These are phyloP conservation scores for Mycena galericulata DNA, from an alignment of 768 basidiomycete species.

Conservation along the genomic window DNA sequence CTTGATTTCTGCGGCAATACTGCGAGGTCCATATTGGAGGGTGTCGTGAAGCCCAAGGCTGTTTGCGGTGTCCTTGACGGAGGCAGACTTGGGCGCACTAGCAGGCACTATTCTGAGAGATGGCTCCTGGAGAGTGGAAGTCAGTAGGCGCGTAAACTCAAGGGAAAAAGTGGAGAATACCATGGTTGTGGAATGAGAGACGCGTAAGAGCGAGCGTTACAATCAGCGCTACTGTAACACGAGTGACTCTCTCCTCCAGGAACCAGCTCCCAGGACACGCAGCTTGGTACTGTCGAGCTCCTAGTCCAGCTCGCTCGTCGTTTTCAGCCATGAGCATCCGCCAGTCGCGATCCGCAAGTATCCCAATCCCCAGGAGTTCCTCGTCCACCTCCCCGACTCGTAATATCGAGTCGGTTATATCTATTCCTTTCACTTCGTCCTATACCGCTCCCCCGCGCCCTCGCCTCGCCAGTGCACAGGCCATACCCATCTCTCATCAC, in stretches of 20 bases:
- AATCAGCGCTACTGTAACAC: neutral
- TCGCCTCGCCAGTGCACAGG: constrained; percentile 50
- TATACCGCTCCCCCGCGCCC: constrained; percentile 53
- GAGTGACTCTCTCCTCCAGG: too few relatives aligned
- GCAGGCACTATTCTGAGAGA: constrained; percentile 77
- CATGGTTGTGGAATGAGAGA: constrained; percentile 31
- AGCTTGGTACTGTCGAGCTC: too few relatives aligned
- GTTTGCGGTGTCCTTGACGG: constrained; percentile 76
- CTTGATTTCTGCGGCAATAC: constrained; percentile 80
- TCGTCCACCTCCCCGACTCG: constrained; percentile 61
- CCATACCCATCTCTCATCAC: constrained; percentile 39
- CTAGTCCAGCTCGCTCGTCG: neutral
- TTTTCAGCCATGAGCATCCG: constrained; percentile 57
- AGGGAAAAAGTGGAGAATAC: neutral
- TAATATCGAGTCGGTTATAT: constrained; percentile 74
- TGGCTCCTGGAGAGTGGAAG: constrained; percentile 48
- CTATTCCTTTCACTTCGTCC: constrained; percentile 61
- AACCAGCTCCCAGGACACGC: too few relatives aligned
- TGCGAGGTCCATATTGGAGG: constrained; percentile 86
- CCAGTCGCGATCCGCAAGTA: constrained; percentile 72
- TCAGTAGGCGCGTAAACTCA: constrained; percentile 12
- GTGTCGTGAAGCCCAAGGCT: constrained; percentile 90
- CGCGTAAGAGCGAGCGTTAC: constrained; percentile 40
- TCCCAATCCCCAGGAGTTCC: constrained; percentile 70
- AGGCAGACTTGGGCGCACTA: constrained; percentile 65